Conservation (phyloP, 495 filamentous ascomycete species). For the Annulohypoxylon moriforme region DNA sequence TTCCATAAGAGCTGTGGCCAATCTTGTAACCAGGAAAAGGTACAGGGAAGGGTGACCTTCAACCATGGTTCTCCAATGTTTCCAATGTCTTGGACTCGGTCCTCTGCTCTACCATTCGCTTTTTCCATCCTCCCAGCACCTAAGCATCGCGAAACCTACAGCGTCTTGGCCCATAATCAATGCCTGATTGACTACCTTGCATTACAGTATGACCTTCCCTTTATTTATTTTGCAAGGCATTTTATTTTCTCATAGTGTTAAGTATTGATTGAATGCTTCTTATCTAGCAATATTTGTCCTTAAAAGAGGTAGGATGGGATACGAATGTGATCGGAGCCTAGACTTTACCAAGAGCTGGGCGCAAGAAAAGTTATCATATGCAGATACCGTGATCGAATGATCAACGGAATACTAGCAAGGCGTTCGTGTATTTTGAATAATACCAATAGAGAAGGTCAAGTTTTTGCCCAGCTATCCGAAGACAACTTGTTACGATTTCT, state of each 20-base stretch:
- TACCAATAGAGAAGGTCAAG: no score
- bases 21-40: neutral
- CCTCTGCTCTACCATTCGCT: slow-evolving; percentile 1
- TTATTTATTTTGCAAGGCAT: neutral
- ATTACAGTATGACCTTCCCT: slow-evolving; percentile 1
- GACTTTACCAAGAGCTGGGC: slow-evolving; percentile 40
- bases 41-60: neutral
- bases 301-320: slow-evolving; percentile 10
- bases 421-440: no score
- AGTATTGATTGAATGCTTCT: neutral
- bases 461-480: no score
- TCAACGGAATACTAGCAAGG: no score
- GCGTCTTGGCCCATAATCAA: neutral
- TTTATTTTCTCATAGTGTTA: neutral
- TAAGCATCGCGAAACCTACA: neutral
- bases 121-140: neutral
- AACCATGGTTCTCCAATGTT: slow-evolving; percentile 23
- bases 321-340: slow-evolving; percentile 6
- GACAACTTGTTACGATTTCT: no score
- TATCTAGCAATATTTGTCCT: neutral
- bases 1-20: neutral
- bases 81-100: slow-evolving; percentile 17
- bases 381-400: no score
- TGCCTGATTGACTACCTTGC: slow-evolving; percentile 5
- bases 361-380: slow-evolving; percentile 10